These are phyloP conservation scores for Hibiscus syriacus DNA, from an alignment of 345 rosid species.

Conservation along the genomic window DNA sequence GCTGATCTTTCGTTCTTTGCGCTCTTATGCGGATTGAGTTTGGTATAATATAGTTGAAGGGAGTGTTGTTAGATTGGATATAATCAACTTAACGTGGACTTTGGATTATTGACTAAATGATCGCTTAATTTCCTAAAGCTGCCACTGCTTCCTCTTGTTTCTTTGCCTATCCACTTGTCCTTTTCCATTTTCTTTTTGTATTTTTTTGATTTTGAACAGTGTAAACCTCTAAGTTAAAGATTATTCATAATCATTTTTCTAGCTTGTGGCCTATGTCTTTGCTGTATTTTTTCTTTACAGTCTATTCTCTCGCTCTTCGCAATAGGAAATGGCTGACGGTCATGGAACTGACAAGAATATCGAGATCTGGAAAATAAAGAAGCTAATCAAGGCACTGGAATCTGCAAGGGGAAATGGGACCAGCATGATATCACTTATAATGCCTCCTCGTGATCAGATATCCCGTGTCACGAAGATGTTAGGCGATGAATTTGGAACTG, in stretches of 20 bases:
- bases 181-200: too few relatives aligned
- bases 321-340: slow-evolving; percentile 30
- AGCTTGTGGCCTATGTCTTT: neutral
- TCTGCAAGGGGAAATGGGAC: slow-evolving; percentile 94
- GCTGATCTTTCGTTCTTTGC: neutral
- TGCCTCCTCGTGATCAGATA: slow-evolving; percentile 95
- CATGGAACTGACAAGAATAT: slow-evolving; percentile 80
- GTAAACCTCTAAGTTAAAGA: too few relatives aligned
- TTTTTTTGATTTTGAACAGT: too few relatives aligned
- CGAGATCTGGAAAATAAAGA: slow-evolving; percentile 94
- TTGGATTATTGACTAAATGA: neutral
- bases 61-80: neutral
- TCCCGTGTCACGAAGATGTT: slow-evolving; percentile 94
- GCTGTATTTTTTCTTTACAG: neutral
- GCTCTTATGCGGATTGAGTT: neutral
- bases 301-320: neutral
- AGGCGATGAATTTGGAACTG: slow-evolving; percentile 92
- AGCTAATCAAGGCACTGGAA: slow-evolving; percentile 80
- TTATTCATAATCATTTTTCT: too few relatives aligned
- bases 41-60: neutral
- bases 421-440: slow-evolving; percentile 95
- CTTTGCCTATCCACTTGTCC: too few relatives aligned
- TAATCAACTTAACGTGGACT: neutral
- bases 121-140: neutral
- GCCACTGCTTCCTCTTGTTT: neutral